These are phyloP conservation scores for Gelatoporia subvermispora DNA, from an alignment of 768 basidiomycete species.

Conservation along the genomic window DNA sequence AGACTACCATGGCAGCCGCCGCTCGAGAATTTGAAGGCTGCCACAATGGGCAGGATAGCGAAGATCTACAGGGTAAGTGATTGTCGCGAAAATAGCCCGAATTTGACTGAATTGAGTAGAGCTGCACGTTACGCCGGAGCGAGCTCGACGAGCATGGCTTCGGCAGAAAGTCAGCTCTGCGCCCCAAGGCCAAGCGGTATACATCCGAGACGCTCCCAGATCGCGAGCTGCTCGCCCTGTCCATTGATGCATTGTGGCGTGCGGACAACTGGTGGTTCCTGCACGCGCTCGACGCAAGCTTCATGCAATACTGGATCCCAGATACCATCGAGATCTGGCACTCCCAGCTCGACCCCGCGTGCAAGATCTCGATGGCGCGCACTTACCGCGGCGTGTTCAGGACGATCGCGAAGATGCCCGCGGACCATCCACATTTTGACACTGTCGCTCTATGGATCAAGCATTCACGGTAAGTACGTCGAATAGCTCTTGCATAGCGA, in stretches of 20 bases:
- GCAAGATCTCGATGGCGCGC: constrained; percentile 57
- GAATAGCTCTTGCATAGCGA: neutral
- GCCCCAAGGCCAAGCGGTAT: constrained; percentile 59
- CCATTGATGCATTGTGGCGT: constrained; percentile 68
- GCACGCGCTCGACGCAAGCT: constrained; percentile 34
- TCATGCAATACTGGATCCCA: constrained; percentile 43
- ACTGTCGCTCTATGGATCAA: constrained; percentile 41
- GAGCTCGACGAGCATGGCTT: constrained; percentile 59
- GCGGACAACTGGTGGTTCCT: constrained; percentile 50
- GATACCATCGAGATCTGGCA: constrained; percentile 54
- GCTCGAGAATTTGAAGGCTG: constrained; percentile 41
- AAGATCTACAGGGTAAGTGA: constrained; percentile 50
- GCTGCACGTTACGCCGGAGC: constrained; percentile 40
- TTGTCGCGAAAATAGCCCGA: neutral
- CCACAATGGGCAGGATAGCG: constrained; percentile 45
- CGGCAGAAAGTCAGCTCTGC: constrained; percentile 44
- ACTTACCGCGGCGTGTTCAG: constrained; percentile 44
- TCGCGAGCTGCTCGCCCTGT: constrained; percentile 64
- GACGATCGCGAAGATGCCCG: constrained; percentile 38
- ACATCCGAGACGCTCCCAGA: constrained; percentile 59
- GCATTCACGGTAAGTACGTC: constrained; percentile 37
- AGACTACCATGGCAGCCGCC: constrained; percentile 34
- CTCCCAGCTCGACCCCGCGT: constrained; percentile 53
- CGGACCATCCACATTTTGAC: constrained; percentile 32
- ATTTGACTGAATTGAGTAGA: constrained; percentile 2